Evolutionary conservation across 495 filamentous ascomycete genomes (phyloP), one percentile per base, ranked within the genome.

Genomic region (Amniculicola lignicola): DNA sequence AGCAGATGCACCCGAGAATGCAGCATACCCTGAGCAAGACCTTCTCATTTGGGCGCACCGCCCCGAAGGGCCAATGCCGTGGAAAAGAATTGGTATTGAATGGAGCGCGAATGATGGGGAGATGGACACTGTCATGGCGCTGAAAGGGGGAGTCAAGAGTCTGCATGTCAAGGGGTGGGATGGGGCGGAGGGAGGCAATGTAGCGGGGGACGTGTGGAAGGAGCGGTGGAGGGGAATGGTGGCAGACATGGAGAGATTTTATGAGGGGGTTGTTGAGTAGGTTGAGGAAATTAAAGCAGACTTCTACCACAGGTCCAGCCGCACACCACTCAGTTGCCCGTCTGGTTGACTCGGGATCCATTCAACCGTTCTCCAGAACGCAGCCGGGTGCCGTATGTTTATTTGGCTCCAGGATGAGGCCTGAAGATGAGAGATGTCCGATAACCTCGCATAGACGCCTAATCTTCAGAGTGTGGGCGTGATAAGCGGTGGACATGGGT

Each of bases 101-200:
- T 57, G 53, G 53, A 57, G 53, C 18, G 53, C 53, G 21, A 57
- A 57, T 33, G 53, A 57, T 57, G 53, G 53, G 29, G 44, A 48
- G 33, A 48, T 57, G 43, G 35, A 18, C 4, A 24, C 28, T 23
- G 53, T 27, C 33, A 10, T 39, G 3, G 22, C 41, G 4, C 33
- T 51, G 4, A 12, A 6, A 3, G 53, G 43, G 15, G 53, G 53
- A 2, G 53, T 57, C 1, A 57, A 33, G 53, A 49, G 53, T 23
- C 33, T 57, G 31, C 53, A 57, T 48, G 53, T 57, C 3, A 57
- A 57, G 53, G 53, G 29, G 5, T 55, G 52, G 52, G 24, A 47
- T 3, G 31, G 41, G 1, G 40, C 52, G 1, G 40, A 55, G 19
- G 52, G 52, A 15, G 52, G 52, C 14, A 55, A 55, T 23, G 39